Evolutionary conservation across 2,329 filamentous ascomycete genomes (phyloP), one percentile per base, ranked within the genome.

Genomic region (Trichoderma sp.): DNA sequence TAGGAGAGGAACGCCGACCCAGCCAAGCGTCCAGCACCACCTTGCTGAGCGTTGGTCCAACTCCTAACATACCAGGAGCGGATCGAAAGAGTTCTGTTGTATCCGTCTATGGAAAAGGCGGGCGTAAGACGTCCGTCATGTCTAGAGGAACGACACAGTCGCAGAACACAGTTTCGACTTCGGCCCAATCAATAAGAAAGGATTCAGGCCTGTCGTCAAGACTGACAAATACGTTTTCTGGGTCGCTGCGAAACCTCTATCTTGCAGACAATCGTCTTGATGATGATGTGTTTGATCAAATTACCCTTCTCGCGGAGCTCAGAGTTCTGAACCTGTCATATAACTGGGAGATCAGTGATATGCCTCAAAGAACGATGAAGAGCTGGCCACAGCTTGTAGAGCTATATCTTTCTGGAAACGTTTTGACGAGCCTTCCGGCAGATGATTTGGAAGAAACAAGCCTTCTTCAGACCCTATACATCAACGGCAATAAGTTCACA

Each of bases 401-500:
- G 80, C 85, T 99, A 16, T 98, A 98, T 76, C 85, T 99, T 4
- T 98, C 96, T 2, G 95, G 96, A 33, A 99, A 99, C 75, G 94
- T 97, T 75, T 83, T 99, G 67, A 96, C 94, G 0, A 95, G 91
- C 16, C 82, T 99, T 49, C 96, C 96, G 2, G 93, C 94, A 0
- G 96, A 99, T 79, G 96, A 99, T 75, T 84, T 99, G 57, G 95
- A 97, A 79, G 93, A 97, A 76, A 91, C 92, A 70, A 94, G 92
- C 75, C 88, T 93, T 63, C 85, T 99, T 49, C 94, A 96, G 78
- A 89, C 96, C 5, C 86, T 99, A 7, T 94, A 98, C 78, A 92
- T 99, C 81, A 99, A 99, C 81, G 92, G 91, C 77, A 99, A 99
- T 83, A 96, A 97, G 77, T 99, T 99, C 78, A 97, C 97, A 74